Base-by-base conservation (phyloP, 2,329 filamentous ascomycete species). In the Fusarium verrucosum region DNA sequence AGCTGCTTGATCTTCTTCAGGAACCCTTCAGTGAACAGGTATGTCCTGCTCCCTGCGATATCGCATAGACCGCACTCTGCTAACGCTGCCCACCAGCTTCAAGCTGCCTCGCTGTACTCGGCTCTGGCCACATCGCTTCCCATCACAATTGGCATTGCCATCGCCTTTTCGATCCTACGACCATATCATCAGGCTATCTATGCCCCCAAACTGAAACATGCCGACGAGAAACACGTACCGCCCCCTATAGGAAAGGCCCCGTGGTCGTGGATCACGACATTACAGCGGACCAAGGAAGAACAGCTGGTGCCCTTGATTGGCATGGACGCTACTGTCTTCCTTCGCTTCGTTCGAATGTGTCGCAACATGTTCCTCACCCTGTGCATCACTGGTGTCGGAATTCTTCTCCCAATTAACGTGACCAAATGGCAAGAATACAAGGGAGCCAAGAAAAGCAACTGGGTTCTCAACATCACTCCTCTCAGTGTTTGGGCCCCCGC, bases 141-240 rank as follows among this genome's bases (percentile, higher is more conserved):
- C 52, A 81, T 95, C 73, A 92, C 92, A 10, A 72, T 85, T 63
- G 82, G 88, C 68, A 89, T 97, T 69, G 89, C 92, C 62, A 75
- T 96, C 57, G 79, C 88, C 66, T 99, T 98, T 83, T 97, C 92
- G 63, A 81, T 97, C 70, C 83, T 98, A 52, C 91, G 95, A 60
- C 95, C 95, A 7, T 93, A 94, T 77, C 94, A 98, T 77, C 90
- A 89, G 53, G 86, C 94, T 69, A 92, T 99, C 43, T 99, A 99
- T 79, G 94, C 95, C 5, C 95, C 95, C 36, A 94, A 96, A 75
- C 83, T 96, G 44, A 96, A 96, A 76, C 90, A 97, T 81, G 91
- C 92, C 74, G 94, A 98, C 76, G 88, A 92, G 69, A 92, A 90
- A 77, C 93, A 97, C 80, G 87, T 91, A 10, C 95, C 94, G 17